These are phyloP conservation scores for Durio zibethinus DNA, from an alignment of 345 rosid species.

Conservation along the genomic window DNA sequence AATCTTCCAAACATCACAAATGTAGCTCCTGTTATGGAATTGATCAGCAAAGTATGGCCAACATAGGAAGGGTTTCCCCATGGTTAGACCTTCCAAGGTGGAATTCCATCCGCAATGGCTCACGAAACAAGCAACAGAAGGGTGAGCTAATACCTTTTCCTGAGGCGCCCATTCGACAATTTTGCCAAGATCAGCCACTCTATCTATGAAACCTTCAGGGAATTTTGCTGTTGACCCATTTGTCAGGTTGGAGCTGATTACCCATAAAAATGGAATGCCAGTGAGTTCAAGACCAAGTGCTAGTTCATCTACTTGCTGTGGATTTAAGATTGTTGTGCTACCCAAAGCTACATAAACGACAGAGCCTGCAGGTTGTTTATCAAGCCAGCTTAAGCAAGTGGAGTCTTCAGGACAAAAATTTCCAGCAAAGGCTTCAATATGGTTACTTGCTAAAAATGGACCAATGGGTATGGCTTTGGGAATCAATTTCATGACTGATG, in stretches of 20 bases:
- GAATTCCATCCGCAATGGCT: conserved; percentile 20
- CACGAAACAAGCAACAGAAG: too few relatives aligned
- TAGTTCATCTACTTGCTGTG: conserved; percentile 34
- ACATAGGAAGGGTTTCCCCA: conserved; percentile 34
- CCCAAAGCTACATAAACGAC: conserved; percentile 53
- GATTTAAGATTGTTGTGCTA: conserved; percentile 23
- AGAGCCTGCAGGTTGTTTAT: conserved; percentile 29
- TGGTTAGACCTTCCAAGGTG: conserved; percentile 30
- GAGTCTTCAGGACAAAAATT: conserved; percentile 35
- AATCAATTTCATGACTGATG: background rate
- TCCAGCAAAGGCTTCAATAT: background rate
- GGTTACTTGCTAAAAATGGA: conserved; percentile 17
- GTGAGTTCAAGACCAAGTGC: conserved; percentile 33
- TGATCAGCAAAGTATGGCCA: conserved; percentile 39
- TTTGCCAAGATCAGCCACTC: conserved; percentile 8
- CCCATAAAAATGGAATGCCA: conserved; percentile 33
- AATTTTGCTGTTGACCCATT: conserved; percentile 6
- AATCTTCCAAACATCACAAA: conserved; percentile 34
- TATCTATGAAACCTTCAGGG: conserved; percentile 22
- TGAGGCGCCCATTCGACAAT: conserved; percentile 38
- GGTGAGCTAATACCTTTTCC: conserved; percentile 17
- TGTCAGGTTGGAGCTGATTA: conserved; percentile 19
- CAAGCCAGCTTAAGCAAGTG: conserved; percentile 40
- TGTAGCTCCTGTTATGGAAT: conserved; percentile 27
- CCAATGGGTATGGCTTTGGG: conserved; percentile 31